phyloP scores from a whole-genome alignment of 2,329 filamentous ascomycete genomes.

The Gnomoniopsis sp. region DNA sequence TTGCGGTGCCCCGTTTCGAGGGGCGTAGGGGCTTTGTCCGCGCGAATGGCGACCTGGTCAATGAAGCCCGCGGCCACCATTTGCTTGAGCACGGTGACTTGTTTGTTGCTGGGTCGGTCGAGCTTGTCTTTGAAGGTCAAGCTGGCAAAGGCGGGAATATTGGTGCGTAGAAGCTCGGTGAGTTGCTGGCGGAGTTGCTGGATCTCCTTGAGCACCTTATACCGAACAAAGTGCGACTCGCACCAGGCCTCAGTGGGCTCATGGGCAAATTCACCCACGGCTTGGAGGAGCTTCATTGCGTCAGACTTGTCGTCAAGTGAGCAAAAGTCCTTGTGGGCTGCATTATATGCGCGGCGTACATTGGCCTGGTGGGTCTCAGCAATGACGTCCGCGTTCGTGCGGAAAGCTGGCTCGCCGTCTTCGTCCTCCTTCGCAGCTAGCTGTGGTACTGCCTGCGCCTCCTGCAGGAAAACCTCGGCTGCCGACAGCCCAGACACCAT shows the following conservation, averaged over 20 bases:
- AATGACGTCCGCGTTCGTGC: slow-evolving; percentile 65
- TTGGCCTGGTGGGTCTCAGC: slow-evolving; percentile 68
- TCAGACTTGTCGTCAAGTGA: slow-evolving; percentile 80
- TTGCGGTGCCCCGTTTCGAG: slow-evolving; percentile 61
- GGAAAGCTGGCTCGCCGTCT: slow-evolving; percentile 42
- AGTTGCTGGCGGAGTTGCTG: slow-evolving; percentile 80
- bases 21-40: slow-evolving; percentile 75
- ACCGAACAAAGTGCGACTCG: slow-evolving; percentile 76
- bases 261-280: slow-evolving; percentile 82
- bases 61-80: slow-evolving; percentile 91
- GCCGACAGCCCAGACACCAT: slow-evolving; percentile 86
- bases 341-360: slow-evolving; percentile 59
- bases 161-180: slow-evolving; percentile 71
- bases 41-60: slow-evolving; percentile 89
- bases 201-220: slow-evolving; percentile 84
- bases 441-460: slow-evolving; percentile 69
- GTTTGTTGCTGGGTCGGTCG: slow-evolving; percentile 58
- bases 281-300: slow-evolving; percentile 85
- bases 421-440: slow-evolving; percentile 44
- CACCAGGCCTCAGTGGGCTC: slow-evolving; percentile 73
- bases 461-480: slow-evolving; percentile 80
- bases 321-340: slow-evolving; percentile 74
- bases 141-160: slow-evolving; percentile 64
- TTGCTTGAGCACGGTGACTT: slow-evolving; percentile 79
- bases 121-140: slow-evolving; percentile 54